Percentiles rank a stretch among this genome's conserved stretches.
These are phyloP conservation scores for Excoecaria agallocha DNA, from an alignment of 345 rosid species.

Conservation along the genomic window DNA sequence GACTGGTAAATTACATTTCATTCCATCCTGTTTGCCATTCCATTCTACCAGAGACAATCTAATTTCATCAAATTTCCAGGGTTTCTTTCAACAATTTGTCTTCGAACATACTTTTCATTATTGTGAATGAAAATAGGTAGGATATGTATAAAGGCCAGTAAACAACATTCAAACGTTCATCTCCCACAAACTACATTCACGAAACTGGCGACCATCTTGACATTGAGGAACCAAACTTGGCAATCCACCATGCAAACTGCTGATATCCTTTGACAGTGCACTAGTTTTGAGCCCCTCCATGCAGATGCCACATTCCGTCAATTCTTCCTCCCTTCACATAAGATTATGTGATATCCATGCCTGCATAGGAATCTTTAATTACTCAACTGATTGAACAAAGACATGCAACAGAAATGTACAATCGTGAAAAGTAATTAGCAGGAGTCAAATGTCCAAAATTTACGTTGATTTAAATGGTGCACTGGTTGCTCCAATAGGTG, in stretches of 20 bases:
- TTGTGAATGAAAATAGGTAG: neutral
- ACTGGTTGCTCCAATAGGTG: slow-evolving; percentile 82
- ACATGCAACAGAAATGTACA: neutral
- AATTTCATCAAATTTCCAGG: neutral
- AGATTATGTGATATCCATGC: slow-evolving; percentile 86
- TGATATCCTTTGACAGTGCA: neutral
- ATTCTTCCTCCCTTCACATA: slow-evolving; percentile 85
- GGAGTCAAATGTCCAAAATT: neutral
- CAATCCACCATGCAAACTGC: neutral
- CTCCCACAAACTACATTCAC: slow-evolving; percentile 1
- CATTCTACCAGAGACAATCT: neutral
- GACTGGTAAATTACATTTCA: neutral
- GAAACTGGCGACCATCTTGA: neutral
- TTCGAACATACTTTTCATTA: neutral
- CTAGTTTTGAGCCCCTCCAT: neutral
- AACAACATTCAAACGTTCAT: neutral
- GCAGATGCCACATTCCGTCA: slow-evolving; percentile 29
- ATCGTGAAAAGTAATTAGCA: neutral
- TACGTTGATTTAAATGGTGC: slow-evolving; percentile 98
- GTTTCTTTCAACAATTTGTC: neutral
- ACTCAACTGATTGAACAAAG: neutral
- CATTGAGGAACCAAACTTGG: neutral
- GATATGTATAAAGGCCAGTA: neutral
- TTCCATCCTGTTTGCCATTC: neutral
- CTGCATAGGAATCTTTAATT: slow-evolving; percentile 35